phyloP scores from a whole-genome alignment of 1,284 basidiomycete genomes.

The Ustilago lituana region DNA sequence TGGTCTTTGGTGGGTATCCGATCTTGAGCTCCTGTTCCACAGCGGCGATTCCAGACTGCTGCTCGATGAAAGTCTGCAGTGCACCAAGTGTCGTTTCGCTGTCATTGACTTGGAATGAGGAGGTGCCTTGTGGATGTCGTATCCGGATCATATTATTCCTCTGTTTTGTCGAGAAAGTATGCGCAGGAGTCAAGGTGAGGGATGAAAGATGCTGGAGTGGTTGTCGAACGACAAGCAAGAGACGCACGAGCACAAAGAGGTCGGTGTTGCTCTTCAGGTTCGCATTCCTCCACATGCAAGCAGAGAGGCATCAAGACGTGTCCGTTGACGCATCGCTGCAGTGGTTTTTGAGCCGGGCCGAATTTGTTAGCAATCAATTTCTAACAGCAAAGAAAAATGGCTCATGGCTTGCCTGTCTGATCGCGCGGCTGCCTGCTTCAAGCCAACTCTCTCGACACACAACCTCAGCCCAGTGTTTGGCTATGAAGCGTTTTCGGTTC shows the following conservation, averaged over 20 bases:
- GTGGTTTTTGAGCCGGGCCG: too few species aligned
- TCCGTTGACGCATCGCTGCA: slow-evolving; percentile 15
- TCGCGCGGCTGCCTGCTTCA: too few species aligned
- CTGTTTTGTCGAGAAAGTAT: too few species aligned
- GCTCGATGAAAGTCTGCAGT: slow-evolving; percentile 24
- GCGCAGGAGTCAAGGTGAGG: neutral
- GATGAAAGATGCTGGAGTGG: neutral
- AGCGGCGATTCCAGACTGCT: slow-evolving; percentile 17
- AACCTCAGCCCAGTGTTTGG: too few species aligned
- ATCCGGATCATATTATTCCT: slow-evolving; percentile 43
- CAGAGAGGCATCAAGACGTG: too few species aligned
- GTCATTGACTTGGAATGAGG: slow-evolving; percentile 28
- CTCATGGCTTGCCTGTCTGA: too few species aligned
- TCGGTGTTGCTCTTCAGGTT: slow-evolving; percentile 8
- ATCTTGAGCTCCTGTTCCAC: slow-evolving; percentile 43
- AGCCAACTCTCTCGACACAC: too few species aligned
- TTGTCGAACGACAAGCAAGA: too few species aligned
- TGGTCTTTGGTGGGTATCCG: slow-evolving; percentile 41
- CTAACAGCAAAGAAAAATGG: too few species aligned
- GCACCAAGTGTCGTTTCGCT: slow-evolving; percentile 9
- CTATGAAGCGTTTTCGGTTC: too few species aligned
- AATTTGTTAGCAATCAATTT: too few species aligned
- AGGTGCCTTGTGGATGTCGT: slow-evolving; percentile 43
- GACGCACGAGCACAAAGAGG: too few species aligned
- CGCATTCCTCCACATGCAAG: neutral